Base-by-base conservation (phyloP, 495 filamentous ascomycete species). In the Neurospora discreta region DNA sequence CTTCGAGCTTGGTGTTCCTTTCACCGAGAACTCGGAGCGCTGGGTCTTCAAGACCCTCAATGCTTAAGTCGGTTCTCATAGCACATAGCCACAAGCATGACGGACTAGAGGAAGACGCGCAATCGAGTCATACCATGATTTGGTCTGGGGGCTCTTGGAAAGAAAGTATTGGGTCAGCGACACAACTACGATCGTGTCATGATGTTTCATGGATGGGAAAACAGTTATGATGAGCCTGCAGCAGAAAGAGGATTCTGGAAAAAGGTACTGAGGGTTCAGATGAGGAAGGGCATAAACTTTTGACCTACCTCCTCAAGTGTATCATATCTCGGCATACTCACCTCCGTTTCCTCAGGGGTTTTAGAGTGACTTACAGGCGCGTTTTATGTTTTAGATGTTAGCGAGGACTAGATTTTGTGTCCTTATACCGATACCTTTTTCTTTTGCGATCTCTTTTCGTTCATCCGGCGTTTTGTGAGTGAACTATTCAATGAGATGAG, bases 1-100 rank as follows among this genome's bases (percentile, higher is more conserved):
- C 26, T 92, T 99, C 72, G 95, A 98, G 87, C 89, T 97, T 5
- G 95, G 95, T 77, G 95, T 99, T 69, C 94, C 95, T 16, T 99
- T 99, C 77, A 80, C 86, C 75, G 82, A 87, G 75, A 87, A 80
- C 77, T 86, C 86, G 74, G 85, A 91, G 80, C 84, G 87, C 74
- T 90, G 86, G 82, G 84, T 84, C 76, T 95, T 99, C 86, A 96
- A 94, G 89, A 87, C 85, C 70, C 70, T 75, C 69, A 75, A 74
- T 71, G 76, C 74, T 23, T 81, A 73, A 74, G 38, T 36, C 9
- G 26, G 23, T 33, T 40, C 23, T 60, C 6, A 6, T 13, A 60
- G 52, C 52, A 60, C 23, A 23, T 71, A 69, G 38, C 58, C 26
- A 69, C 8, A 26, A 69, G 20, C 39, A 41, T 41, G 68, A 69